Percentiles rank a stretch among this genome's conserved stretches.
Conservation (phyloP, 768 basidiomycete genomes). For the Rhizopogon sp. region DNA sequence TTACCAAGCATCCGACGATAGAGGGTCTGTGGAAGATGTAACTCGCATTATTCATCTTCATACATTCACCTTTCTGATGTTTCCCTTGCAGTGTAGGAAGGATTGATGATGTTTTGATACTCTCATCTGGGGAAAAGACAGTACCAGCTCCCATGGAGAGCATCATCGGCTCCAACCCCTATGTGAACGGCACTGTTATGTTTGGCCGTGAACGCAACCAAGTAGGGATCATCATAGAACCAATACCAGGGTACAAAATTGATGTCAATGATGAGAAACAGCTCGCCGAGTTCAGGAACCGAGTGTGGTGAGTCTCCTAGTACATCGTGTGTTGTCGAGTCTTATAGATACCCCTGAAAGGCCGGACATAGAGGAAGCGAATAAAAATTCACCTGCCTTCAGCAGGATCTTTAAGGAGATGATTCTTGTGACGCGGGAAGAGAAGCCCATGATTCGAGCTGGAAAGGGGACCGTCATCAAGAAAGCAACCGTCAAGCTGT, state of each 20-base stretch:
- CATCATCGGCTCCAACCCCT: conserved; percentile 13
- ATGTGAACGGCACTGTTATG: conserved; percentile 30
- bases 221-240: conserved; percentile 27
- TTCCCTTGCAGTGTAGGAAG: conserved; percentile 31
- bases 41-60: neutral
- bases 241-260: conserved; percentile 26
- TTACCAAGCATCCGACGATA: conserved; percentile 38
- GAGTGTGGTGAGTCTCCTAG: conserved; percentile 28
- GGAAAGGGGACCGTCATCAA: conserved; percentile 43
- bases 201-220: conserved; percentile 32
- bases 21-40: conserved; percentile 40
- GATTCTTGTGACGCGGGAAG: conserved; percentile 38
- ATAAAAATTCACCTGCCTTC: conserved; percentile 32
- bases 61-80: neutral
- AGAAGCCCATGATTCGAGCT: conserved; percentile 40
- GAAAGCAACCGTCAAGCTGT: conserved; percentile 33
- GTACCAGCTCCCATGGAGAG: conserved; percentile 30
- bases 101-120: conserved; percentile 28
- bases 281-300: conserved; percentile 28
- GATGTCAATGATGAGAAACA: conserved; percentile 24
- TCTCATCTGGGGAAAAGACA: conserved; percentile 28
- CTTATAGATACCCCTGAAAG: conserved; percentile 14
- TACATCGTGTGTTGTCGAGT: neutral
- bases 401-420: conserved; percentile 48
- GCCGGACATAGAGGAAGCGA: conserved; percentile 38